Evolutionary conservation across 805 yeast genomes (phyloP), one percentile per base, ranked within the genome.

Genomic region (Torulaspora indica): DNA sequence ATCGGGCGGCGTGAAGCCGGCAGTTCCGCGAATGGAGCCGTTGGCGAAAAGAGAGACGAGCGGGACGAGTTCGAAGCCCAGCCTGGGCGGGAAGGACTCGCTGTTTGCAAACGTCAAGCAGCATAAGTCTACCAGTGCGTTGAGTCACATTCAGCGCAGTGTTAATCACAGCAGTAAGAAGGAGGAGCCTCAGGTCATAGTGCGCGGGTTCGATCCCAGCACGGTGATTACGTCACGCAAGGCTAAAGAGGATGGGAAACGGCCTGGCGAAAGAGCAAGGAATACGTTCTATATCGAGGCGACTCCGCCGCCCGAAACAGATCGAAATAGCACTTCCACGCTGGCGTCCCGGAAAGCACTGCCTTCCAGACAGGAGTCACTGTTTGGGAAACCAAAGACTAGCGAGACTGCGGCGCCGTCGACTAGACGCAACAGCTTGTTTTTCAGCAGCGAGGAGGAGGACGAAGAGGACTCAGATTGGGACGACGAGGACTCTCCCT

Each of bases 391-490:
- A 12, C 51, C 51, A 14, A 47, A 42, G 27, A 35, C 43, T 1
- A 29, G 35, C 12, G 35, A 41, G 23, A 35, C 40, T 35, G 34
- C 42, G n/a, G 43, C 24, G 4, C n/a, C 36, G 20, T 30, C 46
- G 22, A 28, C 47, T 38, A 32, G 33, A 13, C 43, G 44, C 10
- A 44, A 51, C 15, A 52, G 57, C 17, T 47, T 60, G 22, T 63
- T 60, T 33, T 56, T 63, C 38, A 60, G 66, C 33, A 60, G 66
- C 35, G 69, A 62, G 22, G 68, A 60, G n/a, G 63, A 58, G 31
- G 69, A 63, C 18, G 69, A 62, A 25, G 65, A 61, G 12, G 64
- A 58, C 28, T 61, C 67, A 4, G 66, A 58, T 40, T 61, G 64
- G 64, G 58, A 61, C 39, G 58, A 61, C 39, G 60, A 55, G 32